Evolutionary conservation across 169 alveolate genomes (phyloP).

Genomic region (Plasmodium billcollinsi): DNA sequence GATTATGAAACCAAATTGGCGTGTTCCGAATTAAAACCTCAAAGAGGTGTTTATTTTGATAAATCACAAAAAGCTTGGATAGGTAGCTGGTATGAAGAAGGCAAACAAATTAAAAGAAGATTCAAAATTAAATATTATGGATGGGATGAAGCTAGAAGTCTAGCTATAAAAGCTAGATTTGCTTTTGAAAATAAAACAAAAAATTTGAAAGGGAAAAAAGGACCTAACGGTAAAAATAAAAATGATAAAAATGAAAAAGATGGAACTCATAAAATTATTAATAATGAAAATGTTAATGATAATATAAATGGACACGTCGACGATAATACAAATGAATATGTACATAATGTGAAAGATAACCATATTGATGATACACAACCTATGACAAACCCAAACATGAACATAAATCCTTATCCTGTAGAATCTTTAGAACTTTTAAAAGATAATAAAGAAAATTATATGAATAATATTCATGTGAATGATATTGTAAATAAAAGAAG

Average conservation of each 20-base stretch:
- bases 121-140: slow-evolving; percentile 73
- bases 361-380: too few species aligned
- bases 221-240: not conserved
- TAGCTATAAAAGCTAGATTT: slow-evolving; percentile 72
- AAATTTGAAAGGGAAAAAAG: slow-evolving; percentile 13
- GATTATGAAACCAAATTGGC: slow-evolving; percentile 35
- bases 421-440: too few species aligned
- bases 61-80: slow-evolving; percentile 76
- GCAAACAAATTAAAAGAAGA: slow-evolving; percentile 67
- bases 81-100: slow-evolving; percentile 78
- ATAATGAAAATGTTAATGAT: not conserved
- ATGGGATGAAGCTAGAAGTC: slow-evolving; percentile 73
- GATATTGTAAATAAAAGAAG: too few species aligned
- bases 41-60: slow-evolving; percentile 76
- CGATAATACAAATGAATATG: too few species aligned
- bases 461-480: too few species aligned
- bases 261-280: not conserved
- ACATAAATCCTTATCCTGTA: too few species aligned
- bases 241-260: slow-evolving; percentile 6
- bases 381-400: too few species aligned
- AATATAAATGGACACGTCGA: not conserved
- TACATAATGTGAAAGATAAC: too few species aligned
- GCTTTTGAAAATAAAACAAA: slow-evolving; percentile 56
- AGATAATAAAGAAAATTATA: too few species aligned
- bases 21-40: slow-evolving; percentile 56